Percentiles rank a stretch among this genome's conserved stretches.
Evolutionary conservation across 805 yeast genomes (phyloP).

Genomic region (Metschnikowia amazonensis): DNA sequence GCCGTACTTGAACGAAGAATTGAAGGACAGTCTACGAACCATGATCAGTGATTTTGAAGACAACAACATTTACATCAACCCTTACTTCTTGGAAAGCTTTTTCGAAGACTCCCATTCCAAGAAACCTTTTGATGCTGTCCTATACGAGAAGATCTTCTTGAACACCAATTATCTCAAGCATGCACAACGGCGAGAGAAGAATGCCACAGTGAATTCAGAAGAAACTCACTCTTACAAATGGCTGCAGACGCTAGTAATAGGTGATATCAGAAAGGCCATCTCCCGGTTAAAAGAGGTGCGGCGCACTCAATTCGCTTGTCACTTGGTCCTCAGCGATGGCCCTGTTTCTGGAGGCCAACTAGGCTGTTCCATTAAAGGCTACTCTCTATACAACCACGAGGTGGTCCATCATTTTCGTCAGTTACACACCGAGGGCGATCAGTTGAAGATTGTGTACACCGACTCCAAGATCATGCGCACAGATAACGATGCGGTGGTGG

Average conservation of each 20-base stretch:
- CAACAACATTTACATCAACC: slow-evolving; percentile 50
- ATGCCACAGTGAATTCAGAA: too few species aligned
- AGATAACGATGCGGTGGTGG: slow-evolving; percentile 21
- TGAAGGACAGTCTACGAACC: slow-evolving; percentile 49
- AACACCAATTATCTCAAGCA: slow-evolving; percentile 40
- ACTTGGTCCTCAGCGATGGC: slow-evolving; percentile 52
- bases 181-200: not conserved
- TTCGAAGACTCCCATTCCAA: slow-evolving; percentile 9
- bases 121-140: slow-evolving; percentile 32
- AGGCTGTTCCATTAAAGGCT: slow-evolving; percentile 68
- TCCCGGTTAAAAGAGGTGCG: slow-evolving; percentile 57
- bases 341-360: slow-evolving; percentile 36
- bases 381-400: slow-evolving; percentile 56
- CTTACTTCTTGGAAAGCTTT: slow-evolving; percentile 49
- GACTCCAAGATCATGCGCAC: slow-evolving; percentile 10
- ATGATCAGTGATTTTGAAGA: slow-evolving; percentile 59
- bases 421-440: slow-evolving; percentile 53
- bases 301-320: slow-evolving; percentile 59
- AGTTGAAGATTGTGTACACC: slow-evolving; percentile 46
- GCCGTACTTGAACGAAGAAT: slow-evolving; percentile 50
- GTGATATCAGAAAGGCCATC: slow-evolving; percentile 45
- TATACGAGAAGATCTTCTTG: slow-evolving; percentile 56
- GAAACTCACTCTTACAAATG: too few species aligned
- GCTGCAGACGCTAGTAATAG: slow-evolving; percentile 13
- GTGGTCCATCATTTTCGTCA: slow-evolving; percentile 45